These are phyloP conservation scores for Phoma sp. DNA, from an alignment of 2,329 filamentous ascomycete species.

Conservation along the genomic window DNA sequence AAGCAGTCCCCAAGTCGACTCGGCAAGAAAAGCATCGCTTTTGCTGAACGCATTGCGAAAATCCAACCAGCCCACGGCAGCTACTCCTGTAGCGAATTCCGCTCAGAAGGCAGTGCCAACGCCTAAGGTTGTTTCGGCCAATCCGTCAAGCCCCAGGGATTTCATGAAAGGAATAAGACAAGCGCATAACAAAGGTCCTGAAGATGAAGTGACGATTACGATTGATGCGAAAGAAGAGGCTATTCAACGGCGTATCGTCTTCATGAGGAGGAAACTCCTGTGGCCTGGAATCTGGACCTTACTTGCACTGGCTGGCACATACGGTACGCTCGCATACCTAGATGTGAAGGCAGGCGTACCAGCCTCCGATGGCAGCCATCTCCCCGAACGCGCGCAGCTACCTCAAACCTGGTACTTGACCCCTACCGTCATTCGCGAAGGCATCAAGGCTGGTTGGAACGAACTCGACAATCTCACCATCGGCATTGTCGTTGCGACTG, in stretches of 20 bases:
- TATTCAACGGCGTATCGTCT: slow-evolving; percentile 10
- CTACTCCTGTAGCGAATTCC: background rate
- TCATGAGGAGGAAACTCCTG: slow-evolving; percentile 14
- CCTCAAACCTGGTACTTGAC: slow-evolving; percentile 23
- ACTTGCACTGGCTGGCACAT: slow-evolving; percentile 16
- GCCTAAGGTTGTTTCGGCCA: background rate
- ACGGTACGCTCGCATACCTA: slow-evolving; percentile 19
- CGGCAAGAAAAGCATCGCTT: slow-evolving; percentile 1
- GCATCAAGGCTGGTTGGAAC: slow-evolving; percentile 18
- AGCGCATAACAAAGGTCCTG: background rate
- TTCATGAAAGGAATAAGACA: background rate
- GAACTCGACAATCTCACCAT: slow-evolving; percentile 26
- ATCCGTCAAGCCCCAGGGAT: background rate
- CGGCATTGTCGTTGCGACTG: slow-evolving; percentile 11
- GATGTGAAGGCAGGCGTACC: slow-evolving; percentile 11
- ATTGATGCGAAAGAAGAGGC: slow-evolving; percentile 6
- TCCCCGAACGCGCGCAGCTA: slow-evolving; percentile 5
- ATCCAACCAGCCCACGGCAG: background rate
- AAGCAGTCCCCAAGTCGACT: background rate
- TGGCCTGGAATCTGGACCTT: slow-evolving; percentile 25
- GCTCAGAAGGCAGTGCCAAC: background rate
- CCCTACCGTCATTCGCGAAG: slow-evolving; percentile 16
- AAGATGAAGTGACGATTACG: background rate
- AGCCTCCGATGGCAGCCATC: slow-evolving; percentile 1
- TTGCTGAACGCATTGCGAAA: background rate